phyloP scores from a whole-genome alignment of 352 stramenopile genomes.

The Thraustochytrium sp. region DNA sequence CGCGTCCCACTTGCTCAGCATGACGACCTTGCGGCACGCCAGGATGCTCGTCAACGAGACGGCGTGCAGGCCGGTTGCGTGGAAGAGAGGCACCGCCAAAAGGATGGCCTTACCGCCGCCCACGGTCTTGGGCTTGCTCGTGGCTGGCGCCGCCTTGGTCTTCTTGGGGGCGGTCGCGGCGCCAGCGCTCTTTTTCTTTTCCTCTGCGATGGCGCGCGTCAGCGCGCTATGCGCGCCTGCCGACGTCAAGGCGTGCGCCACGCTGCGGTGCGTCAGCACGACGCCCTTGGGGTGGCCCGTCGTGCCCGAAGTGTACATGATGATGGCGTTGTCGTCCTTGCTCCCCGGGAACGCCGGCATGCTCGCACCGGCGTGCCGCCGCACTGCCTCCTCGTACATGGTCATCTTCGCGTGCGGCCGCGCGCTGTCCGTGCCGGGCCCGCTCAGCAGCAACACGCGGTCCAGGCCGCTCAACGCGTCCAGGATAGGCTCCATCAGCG shows the following conservation, averaged over 20 bases:
- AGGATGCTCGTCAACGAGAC: constrained; percentile 11
- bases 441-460: background rate
- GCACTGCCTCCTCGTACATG: background rate
- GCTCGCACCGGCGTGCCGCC: background rate
- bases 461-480: background rate
- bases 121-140: no score
- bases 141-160: background rate
- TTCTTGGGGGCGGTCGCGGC: background rate
- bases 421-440: background rate
- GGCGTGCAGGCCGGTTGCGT: constrained; percentile 31
- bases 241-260: background rate
- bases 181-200: background rate
- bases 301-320: constrained; percentile 77
- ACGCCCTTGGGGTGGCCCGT: constrained; percentile 75
- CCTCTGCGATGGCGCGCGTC: background rate
- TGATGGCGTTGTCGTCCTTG: constrained; percentile 62
- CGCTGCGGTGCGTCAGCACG: constrained; percentile 65
- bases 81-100: constrained; percentile 26
- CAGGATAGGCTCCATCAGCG: constrained; percentile 6
- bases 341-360: background rate
- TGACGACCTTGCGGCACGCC: constrained; percentile 36
- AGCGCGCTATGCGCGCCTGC: background rate
- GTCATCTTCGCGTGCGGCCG: background rate
- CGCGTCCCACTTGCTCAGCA: constrained; percentile 37
- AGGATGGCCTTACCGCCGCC: no score